phyloP scores from a whole-genome alignment of 805 yeast species.

The Yarrowia alimentaria region DNA sequence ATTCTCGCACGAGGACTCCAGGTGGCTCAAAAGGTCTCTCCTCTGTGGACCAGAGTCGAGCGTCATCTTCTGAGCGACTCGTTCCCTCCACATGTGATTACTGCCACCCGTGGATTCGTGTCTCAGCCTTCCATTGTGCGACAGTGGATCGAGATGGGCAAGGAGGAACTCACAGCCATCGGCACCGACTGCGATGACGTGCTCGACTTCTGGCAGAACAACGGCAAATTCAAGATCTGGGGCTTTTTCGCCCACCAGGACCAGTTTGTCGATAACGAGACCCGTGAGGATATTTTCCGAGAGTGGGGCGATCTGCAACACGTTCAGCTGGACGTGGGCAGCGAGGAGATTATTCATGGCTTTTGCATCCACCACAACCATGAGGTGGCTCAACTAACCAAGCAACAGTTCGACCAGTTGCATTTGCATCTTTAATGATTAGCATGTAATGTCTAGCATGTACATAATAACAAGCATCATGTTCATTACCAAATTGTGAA shows the following conservation, averaged over 20 bases:
- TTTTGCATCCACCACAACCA: slow-evolving; percentile 58
- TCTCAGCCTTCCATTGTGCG: slow-evolving; percentile 47
- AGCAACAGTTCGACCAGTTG: slow-evolving; percentile 47
- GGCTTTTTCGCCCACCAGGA: slow-evolving; percentile 57
- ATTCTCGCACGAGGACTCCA: slow-evolving; percentile 27
- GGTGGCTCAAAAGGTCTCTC: slow-evolving; percentile 28
- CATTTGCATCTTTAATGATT: slow-evolving; percentile 79
- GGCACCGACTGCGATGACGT: slow-evolving; percentile 43
- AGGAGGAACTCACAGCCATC: slow-evolving; percentile 57
- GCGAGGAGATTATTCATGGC: slow-evolving; percentile 51
- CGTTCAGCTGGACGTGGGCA: slow-evolving; percentile 40
- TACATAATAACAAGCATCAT: slow-evolving; percentile 85
- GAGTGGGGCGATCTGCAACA: slow-evolving; percentile 41
- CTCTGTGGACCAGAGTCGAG: slow-evolving; percentile 35
- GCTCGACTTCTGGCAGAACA: slow-evolving; percentile 51
- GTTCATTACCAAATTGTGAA: slow-evolving; percentile 81
- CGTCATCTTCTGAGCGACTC: slow-evolving; percentile 3
- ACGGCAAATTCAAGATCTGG: slow-evolving; percentile 48
- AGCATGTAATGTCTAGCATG: no score
- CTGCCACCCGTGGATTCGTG: slow-evolving; percentile 46
- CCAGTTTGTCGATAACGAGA: slow-evolving; percentile 60
- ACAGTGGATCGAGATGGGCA: slow-evolving; percentile 58
- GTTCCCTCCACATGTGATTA: slow-evolving; percentile 7
- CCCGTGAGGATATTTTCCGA: slow-evolving; percentile 47
- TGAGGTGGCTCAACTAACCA: slow-evolving; percentile 43